Evolutionary conservation across 2,329 filamentous ascomycete genomes (phyloP).

Genomic region (Coniochaeta pulveracea): DNA sequence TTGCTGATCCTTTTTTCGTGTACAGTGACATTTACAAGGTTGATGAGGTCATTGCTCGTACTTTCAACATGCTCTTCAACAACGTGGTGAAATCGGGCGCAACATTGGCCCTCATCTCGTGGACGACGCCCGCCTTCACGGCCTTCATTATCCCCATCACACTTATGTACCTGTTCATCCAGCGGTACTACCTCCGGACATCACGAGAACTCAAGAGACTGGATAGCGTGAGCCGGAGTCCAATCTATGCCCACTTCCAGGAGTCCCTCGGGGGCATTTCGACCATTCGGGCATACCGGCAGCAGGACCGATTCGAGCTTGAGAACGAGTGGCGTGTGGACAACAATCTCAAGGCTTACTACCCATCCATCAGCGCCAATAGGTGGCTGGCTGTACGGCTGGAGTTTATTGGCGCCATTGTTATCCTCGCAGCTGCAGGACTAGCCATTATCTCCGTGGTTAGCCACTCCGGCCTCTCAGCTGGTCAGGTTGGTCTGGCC

Average conservation of each 20-base stretch:
- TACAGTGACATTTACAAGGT: conserved; percentile 67
- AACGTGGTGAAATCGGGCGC: conserved; percentile 67
- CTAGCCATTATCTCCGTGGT: conserved; percentile 75
- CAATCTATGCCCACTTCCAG: conserved; percentile 97
- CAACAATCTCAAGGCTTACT: conserved; percentile 87
- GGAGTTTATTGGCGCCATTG: conserved; percentile 88
- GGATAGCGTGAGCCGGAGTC: conserved; percentile 89
- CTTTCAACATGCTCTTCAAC: conserved; percentile 92
- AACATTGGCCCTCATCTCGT: conserved; percentile 76
- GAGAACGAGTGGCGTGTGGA: conserved; percentile 98
- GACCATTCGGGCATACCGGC: conserved; percentile 89
- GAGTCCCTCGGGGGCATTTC: conserved; percentile 89
- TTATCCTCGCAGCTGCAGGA: conserved; percentile 78
- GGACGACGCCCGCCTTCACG: conserved; percentile 70
- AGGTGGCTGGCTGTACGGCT: conserved; percentile 91
- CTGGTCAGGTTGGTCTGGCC: conserved; percentile 76
- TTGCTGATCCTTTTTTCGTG: conserved; percentile 9
- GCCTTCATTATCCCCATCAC: conserved; percentile 71
- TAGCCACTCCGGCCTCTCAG: conserved; percentile 48
- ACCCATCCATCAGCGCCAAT: conserved; percentile 87
- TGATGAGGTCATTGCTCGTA: conserved; percentile 87
- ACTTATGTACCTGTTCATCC: conserved; percentile 80
- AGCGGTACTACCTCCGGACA: conserved; percentile 92
- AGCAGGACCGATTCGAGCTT: conserved; percentile 74
- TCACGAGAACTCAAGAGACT: conserved; percentile 93